Evolutionary conservation across 2,329 filamentous ascomycete species (phyloP).

Genomic region (Phyllachora maydis): DNA sequence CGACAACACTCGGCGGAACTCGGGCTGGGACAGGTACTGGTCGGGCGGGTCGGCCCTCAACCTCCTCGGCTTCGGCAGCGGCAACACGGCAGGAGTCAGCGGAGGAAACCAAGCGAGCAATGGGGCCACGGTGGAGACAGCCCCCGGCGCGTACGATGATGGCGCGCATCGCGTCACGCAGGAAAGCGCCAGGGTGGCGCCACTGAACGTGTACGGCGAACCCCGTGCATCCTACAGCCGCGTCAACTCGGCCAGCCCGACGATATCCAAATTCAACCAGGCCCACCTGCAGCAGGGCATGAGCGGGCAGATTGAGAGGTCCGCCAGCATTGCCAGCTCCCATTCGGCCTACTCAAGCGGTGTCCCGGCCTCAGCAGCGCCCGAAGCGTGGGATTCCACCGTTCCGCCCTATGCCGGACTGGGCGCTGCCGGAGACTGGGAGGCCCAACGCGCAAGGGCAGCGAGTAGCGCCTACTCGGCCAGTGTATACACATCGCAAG

Average conservation of each 20-base stretch:
- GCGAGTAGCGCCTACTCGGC: conserved; percentile 32
- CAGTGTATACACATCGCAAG: conserved; percentile 21
- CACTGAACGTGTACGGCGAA: conserved; percentile 41
- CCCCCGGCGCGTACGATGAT: conserved; percentile 28
- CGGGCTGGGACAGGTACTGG: conserved; percentile 62
- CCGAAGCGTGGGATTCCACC: conserved; percentile 33
- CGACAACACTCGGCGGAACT: conserved; percentile 33
- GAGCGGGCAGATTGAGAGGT: conserved; percentile 38
- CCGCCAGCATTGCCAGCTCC: conserved; percentile 24
- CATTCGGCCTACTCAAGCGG: conserved; percentile 40
- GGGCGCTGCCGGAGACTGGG: conserved; percentile 22
- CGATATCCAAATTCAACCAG: conserved; percentile 39
- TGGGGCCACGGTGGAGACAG: conserved; percentile 30
- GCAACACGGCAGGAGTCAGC: too few relatives aligned
- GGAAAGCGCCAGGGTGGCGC: conserved; percentile 49
- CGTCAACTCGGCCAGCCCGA: conserved; percentile 50
- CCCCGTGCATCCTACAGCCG: conserved; percentile 40
- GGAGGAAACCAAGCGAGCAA: conserved; percentile 14
- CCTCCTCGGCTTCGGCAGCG: conserved; percentile 36
- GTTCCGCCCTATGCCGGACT: too few relatives aligned
- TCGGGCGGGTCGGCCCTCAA: conserved; percentile 51
- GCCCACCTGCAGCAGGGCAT: conserved; percentile 33
- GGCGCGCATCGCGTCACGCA: conserved; percentile 32
- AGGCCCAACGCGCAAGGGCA: conserved; percentile 23
- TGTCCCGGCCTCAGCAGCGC: conserved; percentile 41